Conservation (phyloP, 805 yeast genomes). For the Barnettozyma salicaria region DNA sequence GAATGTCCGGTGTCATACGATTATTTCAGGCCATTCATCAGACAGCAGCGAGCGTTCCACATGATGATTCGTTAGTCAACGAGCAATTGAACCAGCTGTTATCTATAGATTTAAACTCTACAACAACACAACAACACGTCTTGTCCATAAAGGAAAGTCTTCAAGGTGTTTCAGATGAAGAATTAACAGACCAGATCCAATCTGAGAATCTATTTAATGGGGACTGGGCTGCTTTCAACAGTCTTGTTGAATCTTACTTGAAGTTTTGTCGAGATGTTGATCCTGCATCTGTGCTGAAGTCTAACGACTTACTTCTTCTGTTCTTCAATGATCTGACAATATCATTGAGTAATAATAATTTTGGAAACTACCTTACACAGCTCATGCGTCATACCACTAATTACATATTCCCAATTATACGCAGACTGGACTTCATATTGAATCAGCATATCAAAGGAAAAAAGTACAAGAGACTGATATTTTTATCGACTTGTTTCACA, state of each 20-base stretch:
- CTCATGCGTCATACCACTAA: conserved; percentile 34
- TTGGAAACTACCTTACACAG: conserved; percentile 33
- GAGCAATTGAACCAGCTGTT: conserved; percentile 10
- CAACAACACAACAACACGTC: conserved; percentile 5
- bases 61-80: conserved; percentile 1
- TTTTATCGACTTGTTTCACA: conserved; percentile 23
- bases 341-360: conserved; percentile 40
- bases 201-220: conserved; percentile 27
- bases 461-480: conserved; percentile 34
- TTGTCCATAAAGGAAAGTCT: conserved; percentile 20
- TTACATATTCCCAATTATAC: conserved; percentile 41
- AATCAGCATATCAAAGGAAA: conserved; percentile 38
- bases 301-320: conserved; percentile 47
- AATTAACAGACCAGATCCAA: conserved; percentile 22
- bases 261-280: conserved; percentile 42
- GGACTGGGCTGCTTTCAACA: conserved; percentile 40
- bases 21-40: background rate
- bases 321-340: conserved; percentile 42
- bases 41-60: background rate
- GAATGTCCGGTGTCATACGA: background rate
- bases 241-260: conserved; percentile 38
- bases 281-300: conserved; percentile 48
- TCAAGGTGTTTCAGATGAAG: conserved; percentile 10
- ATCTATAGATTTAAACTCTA: conserved; percentile 12
- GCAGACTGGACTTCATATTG: conserved; percentile 35